Base-by-base conservation (phyloP, 768 basidiomycete species). In the Boletus tomentosulus region DNA sequence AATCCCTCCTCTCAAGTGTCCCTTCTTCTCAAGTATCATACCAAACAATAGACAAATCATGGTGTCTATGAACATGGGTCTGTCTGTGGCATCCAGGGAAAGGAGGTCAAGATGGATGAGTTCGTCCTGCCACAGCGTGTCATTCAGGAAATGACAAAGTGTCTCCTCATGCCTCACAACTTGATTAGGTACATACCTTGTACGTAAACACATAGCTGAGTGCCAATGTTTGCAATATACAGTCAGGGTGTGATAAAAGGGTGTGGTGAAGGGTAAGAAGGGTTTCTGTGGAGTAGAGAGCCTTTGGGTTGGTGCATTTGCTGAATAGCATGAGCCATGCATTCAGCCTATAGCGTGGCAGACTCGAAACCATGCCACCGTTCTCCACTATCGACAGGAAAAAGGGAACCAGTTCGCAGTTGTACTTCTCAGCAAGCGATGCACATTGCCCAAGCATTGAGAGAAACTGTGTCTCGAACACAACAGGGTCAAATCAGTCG, bases 291-390 rank as follows among this genome's bases (percentile, higher is more conserved):
- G 82, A 77, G 64, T 84, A 80, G 2, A 95, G 74, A 0, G 92
- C 90, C 71, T 92, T 96, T n/a, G 95, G 95, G 64, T 98, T 98
- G 61, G 74, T 74, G 66, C 98, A 27, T 98, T n/a, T n/a, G n/a
- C n/a, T n/a, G n/a, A n/a, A n/a, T n/a, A n/a, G n/a, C n/a, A n/a
- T n/a, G n/a, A n/a, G 82, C 85, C 91, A 98, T 0, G 82, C 76
- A 15, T 72, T 72, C 10, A 97, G 79, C 63, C 85, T 87, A 28
- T 76, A 69, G 39, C 83, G 84, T 3, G 83, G 71, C 8, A 88
- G 68, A 43, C 73, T 77, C 3, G 74, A 63, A 5, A 68, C 55
- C 4, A 62, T 61, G 47, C 72, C 68, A 9, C 58, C 50, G 30
- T 60, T 34, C 33, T 57, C 58, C 22, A 72, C 76, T 41, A 82